Percentiles rank a stretch among this genome's conserved stretches.
Conservation (phyloP, 2,329 filamentous ascomycete genomes). For the Lasiodiplodia theobromae region DNA sequence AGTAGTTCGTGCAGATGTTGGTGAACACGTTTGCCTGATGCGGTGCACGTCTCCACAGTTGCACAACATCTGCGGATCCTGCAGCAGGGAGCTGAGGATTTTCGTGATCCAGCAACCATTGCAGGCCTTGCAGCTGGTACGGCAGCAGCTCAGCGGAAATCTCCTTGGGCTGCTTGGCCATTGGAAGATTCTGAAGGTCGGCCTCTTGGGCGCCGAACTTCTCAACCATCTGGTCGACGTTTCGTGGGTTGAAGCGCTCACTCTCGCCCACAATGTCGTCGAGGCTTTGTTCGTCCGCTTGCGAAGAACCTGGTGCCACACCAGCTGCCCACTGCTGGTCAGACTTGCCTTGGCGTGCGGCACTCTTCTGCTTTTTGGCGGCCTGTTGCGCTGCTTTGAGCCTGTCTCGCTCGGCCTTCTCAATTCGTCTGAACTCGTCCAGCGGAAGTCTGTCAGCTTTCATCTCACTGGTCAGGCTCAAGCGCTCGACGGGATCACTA, state of each 20-base stretch:
- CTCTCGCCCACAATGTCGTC: slow-evolving; percentile 72
- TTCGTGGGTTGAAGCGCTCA: slow-evolving; percentile 71
- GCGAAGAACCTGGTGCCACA: slow-evolving; percentile 29
- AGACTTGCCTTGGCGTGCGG: slow-evolving; percentile 38
- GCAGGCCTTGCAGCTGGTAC: slow-evolving; percentile 79
- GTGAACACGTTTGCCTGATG: slow-evolving; percentile 57
- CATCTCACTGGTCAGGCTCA: slow-evolving; percentile 67
- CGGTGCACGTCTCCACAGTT: slow-evolving; percentile 74
- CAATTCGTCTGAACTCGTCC: slow-evolving; percentile 58
- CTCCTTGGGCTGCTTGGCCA: slow-evolving; percentile 70
- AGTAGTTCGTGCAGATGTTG: slow-evolving; percentile 76
- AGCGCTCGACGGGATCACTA: slow-evolving; percentile 59
- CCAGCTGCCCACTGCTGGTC: slow-evolving; percentile 29
- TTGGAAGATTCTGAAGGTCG: slow-evolving; percentile 62
- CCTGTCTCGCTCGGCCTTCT: slow-evolving; percentile 59
- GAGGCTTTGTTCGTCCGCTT: slow-evolving; percentile 57
- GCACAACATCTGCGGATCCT: slow-evolving; percentile 68
- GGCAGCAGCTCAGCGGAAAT: slow-evolving; percentile 75
- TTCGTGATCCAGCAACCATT: slow-evolving; percentile 83
- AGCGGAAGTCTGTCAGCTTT: slow-evolving; percentile 67
- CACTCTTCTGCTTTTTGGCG: slow-evolving; percentile 41
- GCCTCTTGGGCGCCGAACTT: slow-evolving; percentile 75
- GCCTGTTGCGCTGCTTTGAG: slow-evolving; percentile 49
- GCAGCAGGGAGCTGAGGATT: slow-evolving; percentile 68
- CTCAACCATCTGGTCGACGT: slow-evolving; percentile 70